These are phyloP conservation scores for Saccharomyces mikatae DNA, from an alignment of 805 yeast genomes.

Conservation along the genomic window DNA sequence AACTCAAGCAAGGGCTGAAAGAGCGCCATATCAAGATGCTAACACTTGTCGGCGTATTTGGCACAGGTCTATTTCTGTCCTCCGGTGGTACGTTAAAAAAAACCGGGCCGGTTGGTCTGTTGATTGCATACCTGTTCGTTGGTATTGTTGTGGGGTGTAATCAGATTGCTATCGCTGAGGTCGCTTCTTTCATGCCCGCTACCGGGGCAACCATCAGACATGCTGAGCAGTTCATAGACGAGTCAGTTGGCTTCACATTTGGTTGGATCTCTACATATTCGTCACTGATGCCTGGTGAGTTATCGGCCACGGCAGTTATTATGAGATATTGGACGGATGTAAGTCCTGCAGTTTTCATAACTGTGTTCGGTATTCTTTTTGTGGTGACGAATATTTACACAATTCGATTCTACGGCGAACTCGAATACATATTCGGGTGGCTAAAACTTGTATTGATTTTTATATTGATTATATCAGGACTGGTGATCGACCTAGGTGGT, in stretches of 20 bases:
- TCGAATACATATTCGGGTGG: constrained; percentile 59
- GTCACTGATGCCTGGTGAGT: constrained; percentile 39
- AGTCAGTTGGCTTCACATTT: constrained; percentile 32
- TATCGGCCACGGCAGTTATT: constrained; percentile 35
- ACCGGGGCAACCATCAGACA: constrained; percentile 33
- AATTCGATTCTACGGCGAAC: constrained; percentile 36
- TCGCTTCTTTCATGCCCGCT: constrained; percentile 33
- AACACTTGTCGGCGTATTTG: constrained; percentile 40
- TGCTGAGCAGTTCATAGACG: constrained; percentile 33
- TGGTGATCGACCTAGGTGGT: constrained; percentile 58
- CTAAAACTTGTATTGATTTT: constrained; percentile 58
- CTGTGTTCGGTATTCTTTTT: constrained; percentile 27
- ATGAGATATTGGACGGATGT: constrained; percentile 36
- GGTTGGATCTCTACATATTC: constrained; percentile 34
- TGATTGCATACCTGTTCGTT: constrained; percentile 29
- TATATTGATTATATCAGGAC: constrained; percentile 51
- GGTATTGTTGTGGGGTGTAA: constrained; percentile 34
- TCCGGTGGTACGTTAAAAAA: constrained; percentile 34
- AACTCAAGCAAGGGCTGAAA: constrained; percentile 4
- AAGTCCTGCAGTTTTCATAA: constrained; percentile 34
- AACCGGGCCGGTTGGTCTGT: constrained; percentile 32
- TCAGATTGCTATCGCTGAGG: constrained; percentile 36
- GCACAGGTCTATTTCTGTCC: constrained; percentile 37
- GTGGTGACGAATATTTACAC: constrained; percentile 9
- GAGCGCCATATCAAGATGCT: constrained; percentile 41